Percentiles rank a stretch among this genome's conserved stretches.
Evolutionary conservation across 2,329 filamentous ascomycete genomes (phyloP).

Genomic region (Colletotrichum agaves): DNA sequence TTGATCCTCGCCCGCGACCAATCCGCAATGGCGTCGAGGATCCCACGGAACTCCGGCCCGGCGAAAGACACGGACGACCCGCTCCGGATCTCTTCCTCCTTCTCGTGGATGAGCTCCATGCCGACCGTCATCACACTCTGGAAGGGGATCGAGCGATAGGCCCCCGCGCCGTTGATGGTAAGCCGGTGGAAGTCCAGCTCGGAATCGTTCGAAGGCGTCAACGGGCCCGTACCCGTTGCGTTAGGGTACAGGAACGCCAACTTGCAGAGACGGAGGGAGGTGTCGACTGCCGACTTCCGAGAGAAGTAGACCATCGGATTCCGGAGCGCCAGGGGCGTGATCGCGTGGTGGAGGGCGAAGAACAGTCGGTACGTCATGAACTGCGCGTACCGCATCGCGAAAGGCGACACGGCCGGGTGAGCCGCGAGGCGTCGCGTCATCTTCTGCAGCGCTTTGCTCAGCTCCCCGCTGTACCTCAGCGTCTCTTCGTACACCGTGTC

Average conservation of each 20-base stretch:
- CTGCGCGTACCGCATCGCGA: constrained; percentile 56
- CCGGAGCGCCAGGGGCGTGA: constrained; percentile 54
- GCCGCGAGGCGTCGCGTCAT: constrained; percentile 48
- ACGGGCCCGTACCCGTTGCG: constrained; percentile 31
- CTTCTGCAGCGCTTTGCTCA: constrained; percentile 52
- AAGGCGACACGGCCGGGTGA: constrained; percentile 45
- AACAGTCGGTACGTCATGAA: constrained; percentile 58
- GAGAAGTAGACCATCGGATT: constrained; percentile 64
- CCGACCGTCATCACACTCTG: constrained; percentile 55
- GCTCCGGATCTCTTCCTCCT: constrained; percentile 52
- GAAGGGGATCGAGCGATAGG: constrained; percentile 54
- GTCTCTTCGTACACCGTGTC: constrained; percentile 59
- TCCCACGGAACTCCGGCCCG: constrained; percentile 46
- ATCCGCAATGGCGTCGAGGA: constrained; percentile 42
- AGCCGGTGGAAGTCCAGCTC: constrained; percentile 50
- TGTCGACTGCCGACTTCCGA: constrained; percentile 60
- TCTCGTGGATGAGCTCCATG: constrained; percentile 58
- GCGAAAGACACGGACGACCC: constrained; percentile 45
- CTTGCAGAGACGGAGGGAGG: constrained; percentile 42
- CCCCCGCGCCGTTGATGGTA: constrained; percentile 52
- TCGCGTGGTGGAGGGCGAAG: constrained; percentile 65
- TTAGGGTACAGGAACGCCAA: constrained; percentile 38
- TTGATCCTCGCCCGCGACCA: constrained; percentile 50
- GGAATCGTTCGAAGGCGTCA: background rate
- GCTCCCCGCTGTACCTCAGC: constrained; percentile 56